Conservation (phyloP, 306 rosid genomes). For the Alnus glutinosa region DNA sequence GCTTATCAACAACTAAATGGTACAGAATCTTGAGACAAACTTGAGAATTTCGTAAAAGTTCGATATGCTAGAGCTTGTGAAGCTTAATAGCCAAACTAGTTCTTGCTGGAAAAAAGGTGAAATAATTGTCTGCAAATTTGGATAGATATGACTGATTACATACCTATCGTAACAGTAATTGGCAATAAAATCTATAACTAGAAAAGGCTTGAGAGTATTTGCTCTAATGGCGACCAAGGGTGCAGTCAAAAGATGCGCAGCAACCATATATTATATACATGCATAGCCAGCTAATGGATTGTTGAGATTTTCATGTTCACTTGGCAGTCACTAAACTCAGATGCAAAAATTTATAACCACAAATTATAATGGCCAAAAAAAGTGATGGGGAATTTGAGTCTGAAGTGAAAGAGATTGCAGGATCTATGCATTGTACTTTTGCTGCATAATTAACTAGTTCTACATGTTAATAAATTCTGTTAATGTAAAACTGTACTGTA, state of each 20-base stretch:
- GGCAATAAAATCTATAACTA: neutral
- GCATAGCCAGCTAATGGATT: neutral
- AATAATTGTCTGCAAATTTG: neutral
- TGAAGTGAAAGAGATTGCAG: neutral
- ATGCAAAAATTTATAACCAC: too few relatives aligned
- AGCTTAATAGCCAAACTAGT: neutral
- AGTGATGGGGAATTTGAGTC: neutral
- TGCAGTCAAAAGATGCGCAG: neutral
- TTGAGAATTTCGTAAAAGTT: neutral
- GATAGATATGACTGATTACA: neutral
- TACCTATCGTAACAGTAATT: neutral
- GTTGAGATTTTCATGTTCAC: too few relatives aligned
- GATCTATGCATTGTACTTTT: neutral
- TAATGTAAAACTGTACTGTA: neutral
- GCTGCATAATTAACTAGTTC: neutral
- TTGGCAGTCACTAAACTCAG: too few relatives aligned
- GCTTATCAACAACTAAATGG: neutral
- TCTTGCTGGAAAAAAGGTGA: neutral
- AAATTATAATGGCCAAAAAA: too few relatives aligned
- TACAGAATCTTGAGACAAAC: neutral
- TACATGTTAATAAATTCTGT: neutral
- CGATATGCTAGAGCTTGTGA: neutral
- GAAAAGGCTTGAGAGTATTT: neutral
- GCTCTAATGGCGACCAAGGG: too few relatives aligned
- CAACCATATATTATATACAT: neutral